These are phyloP conservation scores for Myrmaecium sp. DNA, from an alignment of 2,329 filamentous ascomycete genomes.

Conservation along the genomic window DNA sequence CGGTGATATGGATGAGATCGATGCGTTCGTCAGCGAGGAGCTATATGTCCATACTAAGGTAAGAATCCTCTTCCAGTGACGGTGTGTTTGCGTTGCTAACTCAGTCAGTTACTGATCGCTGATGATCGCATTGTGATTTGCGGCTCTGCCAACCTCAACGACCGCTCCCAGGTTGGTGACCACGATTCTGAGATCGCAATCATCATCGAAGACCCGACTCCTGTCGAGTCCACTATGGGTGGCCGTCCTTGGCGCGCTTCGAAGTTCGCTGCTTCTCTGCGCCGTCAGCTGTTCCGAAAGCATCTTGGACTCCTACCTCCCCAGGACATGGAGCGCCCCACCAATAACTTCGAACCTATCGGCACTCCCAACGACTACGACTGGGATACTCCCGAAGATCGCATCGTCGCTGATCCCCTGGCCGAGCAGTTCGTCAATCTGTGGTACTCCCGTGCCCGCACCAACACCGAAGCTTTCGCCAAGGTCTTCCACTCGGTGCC, in stretches of 20 bases:
- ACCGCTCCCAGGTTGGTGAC: conserved; percentile 59
- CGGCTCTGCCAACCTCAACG: conserved; percentile 56
- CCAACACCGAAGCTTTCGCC: conserved; percentile 67
- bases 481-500: conserved; percentile 70
- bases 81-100: conserved; percentile 8
- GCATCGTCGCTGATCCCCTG: conserved; percentile 57
- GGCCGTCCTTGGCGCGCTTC: conserved; percentile 55
- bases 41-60: conserved; percentile 50
- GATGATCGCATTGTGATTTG: conserved; percentile 72
- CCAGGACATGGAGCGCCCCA: conserved; percentile 47
- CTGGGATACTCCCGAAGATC: conserved; percentile 28
- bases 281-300: conserved; percentile 77
- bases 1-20: conserved; percentile 37
- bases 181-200: conserved; percentile 88
- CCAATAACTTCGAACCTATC: conserved; percentile 41
- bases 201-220: conserved; percentile 61
- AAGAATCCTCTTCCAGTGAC: conserved; percentile 7
- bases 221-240: conserved; percentile 56
- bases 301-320: conserved; percentile 69
- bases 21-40: conserved; percentile 46
- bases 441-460: conserved; percentile 56
- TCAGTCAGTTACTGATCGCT: conserved; percentile 48
- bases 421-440: conserved; percentile 48
- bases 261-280: conserved; percentile 61
- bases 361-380: conserved; percentile 37